Conservation (phyloP, 108 stramenopile species). For the Skeletonema grethae region DNA sequence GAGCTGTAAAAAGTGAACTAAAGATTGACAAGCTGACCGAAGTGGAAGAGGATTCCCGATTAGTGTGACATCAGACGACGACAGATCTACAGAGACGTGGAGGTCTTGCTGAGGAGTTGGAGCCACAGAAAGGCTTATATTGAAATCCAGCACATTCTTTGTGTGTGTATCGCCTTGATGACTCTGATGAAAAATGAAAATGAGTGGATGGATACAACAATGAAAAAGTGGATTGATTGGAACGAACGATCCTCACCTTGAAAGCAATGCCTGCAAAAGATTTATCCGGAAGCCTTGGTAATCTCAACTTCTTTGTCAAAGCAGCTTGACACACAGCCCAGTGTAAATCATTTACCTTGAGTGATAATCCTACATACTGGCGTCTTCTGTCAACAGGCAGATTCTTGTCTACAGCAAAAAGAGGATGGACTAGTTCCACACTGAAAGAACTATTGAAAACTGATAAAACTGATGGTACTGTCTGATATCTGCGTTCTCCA, state of each 20-base stretch:
- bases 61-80: conserved; percentile 17
- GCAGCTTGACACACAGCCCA: conserved; percentile 23
- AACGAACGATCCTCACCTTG: conserved; percentile 14
- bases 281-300: conserved; percentile 18
- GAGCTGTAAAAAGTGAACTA: conserved; percentile 17
- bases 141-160: conserved; percentile 12
- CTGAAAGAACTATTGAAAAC: conserved; percentile 9
- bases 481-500: conserved; percentile 1
- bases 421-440: conserved; percentile 9
- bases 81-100: conserved; percentile 12
- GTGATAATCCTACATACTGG: conserved; percentile 16
- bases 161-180: neutral
- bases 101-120: conserved; percentile 21
- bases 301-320: neutral
- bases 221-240: neutral
- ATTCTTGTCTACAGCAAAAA: conserved; percentile 6
- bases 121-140: conserved; percentile 8
- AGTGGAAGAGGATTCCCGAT: conserved; percentile 38
- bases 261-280: conserved; percentile 30
- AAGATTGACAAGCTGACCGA: conserved; percentile 16
- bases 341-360: conserved; percentile 15
- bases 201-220: neutral
- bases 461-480: conserved; percentile 20
- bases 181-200: neutral
- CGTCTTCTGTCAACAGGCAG: conserved; percentile 7